Base-by-base conservation (phyloP, 345 rosid species). In the Rhodomyrtus tomentosa region DNA sequence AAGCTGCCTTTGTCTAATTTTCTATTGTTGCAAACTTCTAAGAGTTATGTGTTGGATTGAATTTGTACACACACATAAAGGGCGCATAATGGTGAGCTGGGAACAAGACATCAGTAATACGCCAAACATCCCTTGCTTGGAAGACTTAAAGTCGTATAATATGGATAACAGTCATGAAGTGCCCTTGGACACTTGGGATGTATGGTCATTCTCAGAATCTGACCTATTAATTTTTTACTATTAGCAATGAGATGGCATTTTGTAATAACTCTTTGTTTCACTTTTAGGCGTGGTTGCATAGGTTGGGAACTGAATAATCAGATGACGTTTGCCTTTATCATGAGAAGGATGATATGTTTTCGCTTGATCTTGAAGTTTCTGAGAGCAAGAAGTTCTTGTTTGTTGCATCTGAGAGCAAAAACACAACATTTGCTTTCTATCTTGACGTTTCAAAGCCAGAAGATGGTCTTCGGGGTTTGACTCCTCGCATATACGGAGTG, bases 341-440 rank as follows among this genome's bases (percentile, higher is more conserved):
- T 55, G 98, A 96, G 90, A 91, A 94, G 90, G 97, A 96, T 91
- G 98, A 95, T 82, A 95, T 88, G 89, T 96, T 93, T 89, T 91
- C 94, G 85, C 88, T 96, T 85, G 92, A 81, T 81, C 94, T 96
- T 81, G 82, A 85, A 54, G 89, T 96, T 82, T 95, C 98, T 83
- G 98, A 93, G 90, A 95, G 94, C 88, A 89, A 95, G 83, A 91
- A 92, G 81, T 91, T 84, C 88, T 81, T 95, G 86, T 95, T 95
- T 91, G 86, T 94, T 85, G 85, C 89, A 82, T 96, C 99, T 38
- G 91, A 89, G 87, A 94, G 98, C 91, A 92, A 92, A 91, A 93
- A 86, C 38, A 96, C 98, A 21, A 89, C 95, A 84, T 93, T 92
- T 55, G 89, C 88, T 51, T 92, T 91, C 86, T 94, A 93, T 83